phyloP scores from a whole-genome alignment of 2,329 filamentous ascomycete genomes.

The Raffaelea ambrosiae region DNA sequence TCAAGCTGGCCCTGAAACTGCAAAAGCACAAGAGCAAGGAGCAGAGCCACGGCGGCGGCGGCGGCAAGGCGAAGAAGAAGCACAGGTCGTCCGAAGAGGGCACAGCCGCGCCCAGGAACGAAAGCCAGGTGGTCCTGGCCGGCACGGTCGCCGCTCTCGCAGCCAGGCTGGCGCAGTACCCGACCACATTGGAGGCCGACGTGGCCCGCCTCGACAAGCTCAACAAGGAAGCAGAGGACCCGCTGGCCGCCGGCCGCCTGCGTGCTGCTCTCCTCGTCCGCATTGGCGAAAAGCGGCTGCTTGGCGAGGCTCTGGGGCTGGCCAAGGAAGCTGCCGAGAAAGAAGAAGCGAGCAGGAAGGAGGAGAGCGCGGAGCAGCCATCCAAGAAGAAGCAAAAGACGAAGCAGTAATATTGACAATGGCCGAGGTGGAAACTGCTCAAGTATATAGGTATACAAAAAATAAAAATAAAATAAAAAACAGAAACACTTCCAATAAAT shows the following conservation, averaged over 20 bases:
- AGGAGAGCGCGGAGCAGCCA: background rate
- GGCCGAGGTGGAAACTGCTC: no score
- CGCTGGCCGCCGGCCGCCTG: constrained; percentile 3
- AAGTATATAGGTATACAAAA: background rate
- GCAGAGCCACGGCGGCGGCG: background rate
- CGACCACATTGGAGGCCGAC: constrained; percentile 22
- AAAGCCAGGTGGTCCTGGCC: constrained; percentile 27
- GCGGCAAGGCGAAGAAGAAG: background rate
- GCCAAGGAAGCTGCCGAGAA: constrained; percentile 9
- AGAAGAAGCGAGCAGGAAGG: background rate
- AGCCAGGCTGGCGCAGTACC: constrained; percentile 18
- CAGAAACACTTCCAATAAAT: background rate
- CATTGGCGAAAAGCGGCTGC: constrained; percentile 25
- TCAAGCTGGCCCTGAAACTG: constrained; percentile 33
- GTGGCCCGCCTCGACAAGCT: constrained; percentile 10
- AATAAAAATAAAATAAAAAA: background rate
- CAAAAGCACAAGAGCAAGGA: constrained; percentile 13
- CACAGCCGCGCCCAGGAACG: background rate
- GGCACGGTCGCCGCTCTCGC: constrained; percentile 25
- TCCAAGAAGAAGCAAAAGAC: constrained; percentile 9
- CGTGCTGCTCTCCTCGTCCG: constrained; percentile 24
- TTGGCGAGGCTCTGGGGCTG: constrained; percentile 17
- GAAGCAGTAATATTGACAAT: background rate
- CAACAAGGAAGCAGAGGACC: background rate
- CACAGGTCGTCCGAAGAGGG: no score